Evolutionary conservation across 2,329 filamentous ascomycete species (phyloP), one percentile per base, ranked within the genome.

Genomic region (Venturia nashicola): DNA sequence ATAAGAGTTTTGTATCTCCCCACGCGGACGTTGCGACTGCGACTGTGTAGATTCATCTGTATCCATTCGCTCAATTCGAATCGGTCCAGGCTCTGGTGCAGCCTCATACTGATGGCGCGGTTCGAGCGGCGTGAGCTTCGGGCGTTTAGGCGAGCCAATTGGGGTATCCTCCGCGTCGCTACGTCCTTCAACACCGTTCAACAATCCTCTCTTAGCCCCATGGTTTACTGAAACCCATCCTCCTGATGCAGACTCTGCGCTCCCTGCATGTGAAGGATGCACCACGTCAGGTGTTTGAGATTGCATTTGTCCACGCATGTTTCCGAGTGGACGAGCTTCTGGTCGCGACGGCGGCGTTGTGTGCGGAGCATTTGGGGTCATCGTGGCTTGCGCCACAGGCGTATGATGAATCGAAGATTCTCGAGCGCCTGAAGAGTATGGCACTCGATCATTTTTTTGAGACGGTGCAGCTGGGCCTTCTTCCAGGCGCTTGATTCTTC

Each of bases 401-500:
- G 40, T 42, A 32, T 40, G 54, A 27, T 64, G 62, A 5, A 46
- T 32, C 3, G 62, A 61, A 32, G 36, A 39, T 42, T 60, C 54
- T 8, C 62, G 62, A 63, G 51, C 32, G 39, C 59, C 12, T 40
- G 42, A 23, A 62, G 61, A 36, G 27, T 40, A 36, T 39, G 61
- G 61, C 44, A 20, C 42, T 32, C 34, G 32, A 23, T 39, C 42
- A 44, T 27, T 39, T n/a, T 11, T 1, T 34, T 20, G 14, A 2
- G 14, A 23, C 9, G 32, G 14, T 51, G 54, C 23, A 43, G 62
- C 23, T 23, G 63, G 23, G 51, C 40, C 64, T 32, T 77, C 73
- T 66, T 76, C 75, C 18, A 77, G 67, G 12, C 71, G 71, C 61
- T 73, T 71, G 27, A 81, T 70, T 57, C 76, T 77, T 63, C 77